phyloP scores from a whole-genome alignment of 495 filamentous ascomycete genomes.

The Aspergillus nidulans region DNA sequence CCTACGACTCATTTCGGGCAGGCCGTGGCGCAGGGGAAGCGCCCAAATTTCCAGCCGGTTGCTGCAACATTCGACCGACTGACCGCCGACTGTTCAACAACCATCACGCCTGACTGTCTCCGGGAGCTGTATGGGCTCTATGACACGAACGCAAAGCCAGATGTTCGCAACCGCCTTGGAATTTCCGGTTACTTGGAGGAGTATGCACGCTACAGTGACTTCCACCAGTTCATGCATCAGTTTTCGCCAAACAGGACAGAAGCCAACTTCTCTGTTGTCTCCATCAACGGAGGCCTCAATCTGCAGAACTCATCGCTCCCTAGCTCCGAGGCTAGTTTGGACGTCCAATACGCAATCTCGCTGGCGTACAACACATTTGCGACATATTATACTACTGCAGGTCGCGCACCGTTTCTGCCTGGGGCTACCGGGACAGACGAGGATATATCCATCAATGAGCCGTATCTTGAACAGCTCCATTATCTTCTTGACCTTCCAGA shows the following conservation, averaged over 20 bases:
- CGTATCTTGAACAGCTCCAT: constrained; percentile 75
- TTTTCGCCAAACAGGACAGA: constrained; percentile 48
- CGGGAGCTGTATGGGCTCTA: constrained; percentile 55
- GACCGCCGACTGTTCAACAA: constrained; percentile 39
- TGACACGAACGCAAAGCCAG: constrained; percentile 35
- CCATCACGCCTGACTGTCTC: constrained; percentile 56
- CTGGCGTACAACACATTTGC: constrained; percentile 55
- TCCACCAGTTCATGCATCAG: constrained; percentile 46
- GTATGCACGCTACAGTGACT: constrained; percentile 56
- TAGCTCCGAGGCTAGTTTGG: constrained; percentile 63
- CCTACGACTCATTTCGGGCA: constrained; percentile 54
- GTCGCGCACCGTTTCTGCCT: constrained; percentile 53
- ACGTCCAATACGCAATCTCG: constrained; percentile 64
- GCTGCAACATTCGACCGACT: constrained; percentile 23
- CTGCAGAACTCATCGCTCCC: constrained; percentile 34
- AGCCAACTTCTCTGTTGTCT: constrained; percentile 59
- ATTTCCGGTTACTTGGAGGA: constrained; percentile 69
- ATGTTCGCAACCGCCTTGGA: constrained; percentile 49
- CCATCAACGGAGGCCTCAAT: constrained; percentile 57
- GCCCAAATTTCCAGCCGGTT: constrained; percentile 22
- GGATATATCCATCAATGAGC: constrained; percentile 62
- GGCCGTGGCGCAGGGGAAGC: constrained; percentile 20
- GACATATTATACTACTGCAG: constrained; percentile 64
- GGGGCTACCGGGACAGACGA: constrained; percentile 42
- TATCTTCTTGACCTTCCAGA: constrained; percentile 60